These are phyloP conservation scores for Pythium periplocum DNA, from an alignment of 352 stramenopile genomes.

Conservation along the genomic window DNA sequence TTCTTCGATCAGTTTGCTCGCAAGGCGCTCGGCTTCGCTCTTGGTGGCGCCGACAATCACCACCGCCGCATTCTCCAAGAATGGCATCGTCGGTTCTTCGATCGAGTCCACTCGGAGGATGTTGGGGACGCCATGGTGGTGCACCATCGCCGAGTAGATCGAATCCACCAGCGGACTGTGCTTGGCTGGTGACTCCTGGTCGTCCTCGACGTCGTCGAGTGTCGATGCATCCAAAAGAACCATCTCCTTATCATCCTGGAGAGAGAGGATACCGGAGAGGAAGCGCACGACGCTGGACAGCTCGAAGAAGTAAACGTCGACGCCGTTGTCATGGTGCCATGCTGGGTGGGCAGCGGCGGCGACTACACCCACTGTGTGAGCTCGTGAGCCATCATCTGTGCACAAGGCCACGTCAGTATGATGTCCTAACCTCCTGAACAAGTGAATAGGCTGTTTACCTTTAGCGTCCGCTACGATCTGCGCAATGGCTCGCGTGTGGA, in stretches of 20 bases:
- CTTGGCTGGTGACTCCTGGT: background rate
- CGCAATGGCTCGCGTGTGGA: too few relatives aligned
- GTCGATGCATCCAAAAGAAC: too few relatives aligned
- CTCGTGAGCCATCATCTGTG: conserved; percentile 4
- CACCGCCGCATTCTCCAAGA: conserved; percentile 5
- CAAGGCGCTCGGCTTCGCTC: background rate
- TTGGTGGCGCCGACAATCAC: conserved; percentile 13
- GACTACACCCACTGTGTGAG: conserved; percentile 13
- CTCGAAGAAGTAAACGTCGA: conserved; percentile 20
- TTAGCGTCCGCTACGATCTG: too few relatives aligned
- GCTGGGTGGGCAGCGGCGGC: conserved; percentile 8
- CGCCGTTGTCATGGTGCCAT: conserved; percentile 15
- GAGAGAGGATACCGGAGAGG: conserved; percentile 2
- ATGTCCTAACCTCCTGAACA: background rate
- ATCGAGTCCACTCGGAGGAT: conserved; percentile 2
- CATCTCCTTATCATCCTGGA: too few relatives aligned
- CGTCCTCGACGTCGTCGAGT: background rate
- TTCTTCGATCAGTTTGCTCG: background rate
- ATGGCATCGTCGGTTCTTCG: background rate
- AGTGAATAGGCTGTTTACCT: background rate
- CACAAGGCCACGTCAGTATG: background rate
- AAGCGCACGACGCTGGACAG: conserved; percentile 21
- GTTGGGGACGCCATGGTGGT: conserved; percentile 6
- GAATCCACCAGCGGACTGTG: conserved; percentile 2
- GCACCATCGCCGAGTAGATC: conserved; percentile 9